A percentile compares a stretch with the other conserved stretches of the same genome.
Conservation (phyloP, 1,284 basidiomycete species). For the Gastroboletus turbinatus region DNA sequence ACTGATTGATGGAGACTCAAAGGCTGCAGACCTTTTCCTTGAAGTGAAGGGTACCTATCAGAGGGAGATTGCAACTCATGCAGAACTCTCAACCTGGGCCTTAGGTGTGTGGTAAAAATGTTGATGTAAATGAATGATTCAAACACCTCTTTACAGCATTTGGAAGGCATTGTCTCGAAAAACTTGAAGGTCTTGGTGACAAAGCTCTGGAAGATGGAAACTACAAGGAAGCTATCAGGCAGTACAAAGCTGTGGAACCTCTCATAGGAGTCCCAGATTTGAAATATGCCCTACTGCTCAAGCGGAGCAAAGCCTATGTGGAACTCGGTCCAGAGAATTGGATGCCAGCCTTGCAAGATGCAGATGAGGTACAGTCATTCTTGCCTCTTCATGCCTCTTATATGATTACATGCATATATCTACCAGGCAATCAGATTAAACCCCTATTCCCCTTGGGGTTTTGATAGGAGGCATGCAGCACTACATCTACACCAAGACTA, state of each 20-base stretch:
- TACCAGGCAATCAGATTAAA: constrained; percentile 3
- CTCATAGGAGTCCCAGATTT: neutral
- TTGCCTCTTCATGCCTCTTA: neutral
- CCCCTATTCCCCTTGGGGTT: neutral
- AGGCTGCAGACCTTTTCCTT: neutral
- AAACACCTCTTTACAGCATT: neutral
- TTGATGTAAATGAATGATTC: neutral
- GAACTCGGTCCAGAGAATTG: neutral
- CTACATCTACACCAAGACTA: neutral
- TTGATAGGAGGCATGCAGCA: neutral
- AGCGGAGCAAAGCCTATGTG: neutral
- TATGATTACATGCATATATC: neutral
- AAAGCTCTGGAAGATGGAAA: neutral
- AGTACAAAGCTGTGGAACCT: neutral
- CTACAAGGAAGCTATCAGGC: neutral
- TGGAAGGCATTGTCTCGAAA: neutral
- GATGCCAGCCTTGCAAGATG: neutral
- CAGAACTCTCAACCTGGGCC: neutral
- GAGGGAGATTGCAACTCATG: neutral
- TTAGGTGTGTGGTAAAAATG: neutral
- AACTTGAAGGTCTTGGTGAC: neutral
- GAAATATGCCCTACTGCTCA: constrained; percentile 1
- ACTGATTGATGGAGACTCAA: neutral
- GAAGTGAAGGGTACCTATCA: neutral
- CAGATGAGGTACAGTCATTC: neutral